phyloP scores from a whole-genome alignment of 2,329 filamentous ascomycete species.

The Didymella segeticola region DNA sequence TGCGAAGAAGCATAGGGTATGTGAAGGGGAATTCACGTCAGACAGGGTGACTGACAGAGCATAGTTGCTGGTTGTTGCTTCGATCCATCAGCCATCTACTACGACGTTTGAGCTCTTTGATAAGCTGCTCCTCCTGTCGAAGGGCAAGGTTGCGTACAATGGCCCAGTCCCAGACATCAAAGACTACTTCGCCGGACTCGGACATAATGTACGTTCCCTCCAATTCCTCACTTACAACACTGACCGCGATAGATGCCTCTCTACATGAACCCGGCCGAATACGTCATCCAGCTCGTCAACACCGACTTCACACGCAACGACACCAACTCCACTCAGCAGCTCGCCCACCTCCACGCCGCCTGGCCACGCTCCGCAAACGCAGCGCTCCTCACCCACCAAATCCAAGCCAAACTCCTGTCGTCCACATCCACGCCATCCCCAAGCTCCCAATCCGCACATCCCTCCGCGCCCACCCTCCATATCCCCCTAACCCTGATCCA shows the following conservation, averaged over 20 bases:
- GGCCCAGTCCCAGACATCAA: constrained; percentile 66
- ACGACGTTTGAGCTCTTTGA: constrained; percentile 82
- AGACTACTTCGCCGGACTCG: constrained; percentile 69
- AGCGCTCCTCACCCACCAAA: constrained; percentile 28
- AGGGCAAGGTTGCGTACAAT: constrained; percentile 75
- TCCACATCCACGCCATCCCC: not conserved
- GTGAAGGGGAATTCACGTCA: constrained; percentile 20
- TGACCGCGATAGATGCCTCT: constrained; percentile 62
- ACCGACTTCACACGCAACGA: constrained; percentile 71
- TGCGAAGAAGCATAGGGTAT: constrained; percentile 69
- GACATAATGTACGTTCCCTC: constrained; percentile 46
- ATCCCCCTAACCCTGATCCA: constrained; percentile 73
- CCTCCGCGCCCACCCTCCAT: constrained; percentile 54
- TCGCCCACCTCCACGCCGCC: constrained; percentile 60
- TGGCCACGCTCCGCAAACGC: constrained; percentile 62
- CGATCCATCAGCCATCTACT: constrained; percentile 85
- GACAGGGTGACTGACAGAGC: constrained; percentile 7
- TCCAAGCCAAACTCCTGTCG: constrained; percentile 23
- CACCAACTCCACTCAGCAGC: constrained; percentile 55
- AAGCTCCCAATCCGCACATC: not conserved
- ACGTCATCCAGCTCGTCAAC: constrained; percentile 78
- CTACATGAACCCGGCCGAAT: constrained; percentile 81
- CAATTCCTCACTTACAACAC: too few species aligned
- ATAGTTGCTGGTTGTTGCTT: constrained; percentile 75
- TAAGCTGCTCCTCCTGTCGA: constrained; percentile 75